A percentile compares a stretch with the other conserved stretches of the same genome.
Evolutionary conservation across 2,329 filamentous ascomycete genomes (phyloP).

Genomic region (Lasiodiplodia gonubiensis): DNA sequence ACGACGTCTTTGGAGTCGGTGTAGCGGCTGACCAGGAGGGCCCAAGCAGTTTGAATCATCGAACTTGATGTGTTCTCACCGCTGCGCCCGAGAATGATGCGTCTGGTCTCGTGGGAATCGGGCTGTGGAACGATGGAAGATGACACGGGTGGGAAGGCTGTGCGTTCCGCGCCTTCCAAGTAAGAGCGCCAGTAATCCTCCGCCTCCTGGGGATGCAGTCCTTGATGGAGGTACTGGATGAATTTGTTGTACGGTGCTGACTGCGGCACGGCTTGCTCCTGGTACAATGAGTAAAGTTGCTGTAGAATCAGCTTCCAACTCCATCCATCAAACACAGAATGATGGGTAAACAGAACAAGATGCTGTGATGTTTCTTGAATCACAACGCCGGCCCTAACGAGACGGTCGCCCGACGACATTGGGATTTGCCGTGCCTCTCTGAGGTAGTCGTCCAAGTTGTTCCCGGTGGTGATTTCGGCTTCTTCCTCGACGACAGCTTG

Average conservation of each 20-base stretch:
- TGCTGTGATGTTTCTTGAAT: constrained; percentile 33
- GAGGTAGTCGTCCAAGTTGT: constrained; percentile 33
- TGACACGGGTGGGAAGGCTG: constrained; percentile 44
- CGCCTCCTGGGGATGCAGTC: constrained; percentile 33
- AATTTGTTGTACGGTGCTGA: constrained; percentile 39
- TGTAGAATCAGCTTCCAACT: constrained; percentile 40
- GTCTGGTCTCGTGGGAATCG: constrained; percentile 36
- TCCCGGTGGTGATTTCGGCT: constrained; percentile 27
- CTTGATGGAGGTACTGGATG: constrained; percentile 40
- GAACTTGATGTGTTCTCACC: constrained; percentile 35
- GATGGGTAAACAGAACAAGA: constrained; percentile 46
- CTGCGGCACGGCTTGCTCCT: neutral
- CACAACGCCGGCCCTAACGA: constrained; percentile 37
- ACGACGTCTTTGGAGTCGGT: constrained; percentile 39
- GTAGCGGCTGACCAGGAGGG: constrained; percentile 38
- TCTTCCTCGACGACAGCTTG: constrained; percentile 41
- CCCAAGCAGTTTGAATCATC: constrained; percentile 42
- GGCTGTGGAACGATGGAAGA: constrained; percentile 34
- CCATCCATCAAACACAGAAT: constrained; percentile 47
- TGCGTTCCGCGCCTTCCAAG: constrained; percentile 38
- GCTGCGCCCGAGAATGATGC: constrained; percentile 35
- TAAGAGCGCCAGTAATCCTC: constrained; percentile 43
- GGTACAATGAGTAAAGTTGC: constrained; percentile 39
- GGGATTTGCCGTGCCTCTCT: constrained; percentile 38
- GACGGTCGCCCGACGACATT: constrained; percentile 37